phyloP scores from a whole-genome alignment of 345 rosid species.

The Citrus mangshanensis region DNA sequence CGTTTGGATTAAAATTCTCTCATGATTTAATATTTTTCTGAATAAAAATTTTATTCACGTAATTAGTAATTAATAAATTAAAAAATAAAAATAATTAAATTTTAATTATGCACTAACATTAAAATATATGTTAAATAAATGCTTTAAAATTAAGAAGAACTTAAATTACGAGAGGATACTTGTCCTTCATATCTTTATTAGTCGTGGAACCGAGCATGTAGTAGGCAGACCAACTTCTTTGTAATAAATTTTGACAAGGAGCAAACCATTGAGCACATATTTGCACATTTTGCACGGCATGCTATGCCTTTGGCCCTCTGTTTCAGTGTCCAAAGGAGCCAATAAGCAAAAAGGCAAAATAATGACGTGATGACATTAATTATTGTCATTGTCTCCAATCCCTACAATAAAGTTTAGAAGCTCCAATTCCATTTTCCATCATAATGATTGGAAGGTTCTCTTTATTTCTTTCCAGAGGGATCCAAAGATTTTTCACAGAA shows the following conservation, averaged over 20 bases:
- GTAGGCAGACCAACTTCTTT: not conserved
- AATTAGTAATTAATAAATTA: no score
- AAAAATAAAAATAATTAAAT: no score
- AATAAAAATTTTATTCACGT: no score
- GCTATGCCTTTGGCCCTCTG: not conserved
- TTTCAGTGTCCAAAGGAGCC: constrained; percentile 12
- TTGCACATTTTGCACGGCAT: not conserved
- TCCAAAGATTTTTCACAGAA: constrained; percentile 9
- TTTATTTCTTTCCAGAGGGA: not conserved
- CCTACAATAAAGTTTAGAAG: not conserved
- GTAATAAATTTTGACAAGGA: not conserved
- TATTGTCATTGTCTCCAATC: not conserved
- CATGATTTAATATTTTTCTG: accelerated
- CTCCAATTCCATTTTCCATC: constrained; percentile 6
- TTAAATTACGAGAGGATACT: no score
- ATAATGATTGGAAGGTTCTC: constrained; percentile 6
- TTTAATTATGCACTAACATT: accelerated
- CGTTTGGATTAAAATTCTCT: accelerated
- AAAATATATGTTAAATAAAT: accelerated
- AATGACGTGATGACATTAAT: not conserved
- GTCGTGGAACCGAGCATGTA: not conserved
- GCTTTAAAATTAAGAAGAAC: no score
- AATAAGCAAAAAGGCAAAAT: not conserved
- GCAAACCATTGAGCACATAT: not conserved
- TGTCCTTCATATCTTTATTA: no score